A percentile compares a stretch with the other conserved stretches of the same genome.
Conservation (phyloP, 805 yeast species). For the Metschnikowia picachoensis region DNA sequence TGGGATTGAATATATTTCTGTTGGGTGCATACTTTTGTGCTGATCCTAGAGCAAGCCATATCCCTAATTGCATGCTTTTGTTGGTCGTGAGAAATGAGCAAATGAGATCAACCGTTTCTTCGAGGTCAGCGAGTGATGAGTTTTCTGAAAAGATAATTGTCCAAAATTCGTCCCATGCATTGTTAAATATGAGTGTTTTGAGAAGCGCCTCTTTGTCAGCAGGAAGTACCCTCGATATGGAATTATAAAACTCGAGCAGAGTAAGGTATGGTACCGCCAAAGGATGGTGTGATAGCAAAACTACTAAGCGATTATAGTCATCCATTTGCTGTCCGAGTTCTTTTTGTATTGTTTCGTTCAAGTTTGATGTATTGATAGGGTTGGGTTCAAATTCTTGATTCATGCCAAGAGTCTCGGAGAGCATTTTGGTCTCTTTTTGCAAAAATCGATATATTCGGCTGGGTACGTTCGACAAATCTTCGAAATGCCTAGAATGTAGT, state of each 20-base stretch:
- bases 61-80: slow-evolving; percentile 24
- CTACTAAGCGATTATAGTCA: slow-evolving; percentile 25
- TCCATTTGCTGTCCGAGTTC: slow-evolving; percentile 27
- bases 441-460: slow-evolving; percentile 4
- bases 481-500: too few relatives aligned
- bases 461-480: too few relatives aligned
- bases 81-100: slow-evolving; percentile 17
- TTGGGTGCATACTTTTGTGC: slow-evolving; percentile 14
- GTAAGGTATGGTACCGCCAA: slow-evolving; percentile 28
- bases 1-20: slow-evolving; percentile 14
- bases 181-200: slow-evolving; percentile 30
- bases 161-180: slow-evolving; percentile 31
- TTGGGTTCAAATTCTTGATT: not conserved
- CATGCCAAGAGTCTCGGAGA: slow-evolving; percentile 9
- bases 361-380: not conserved
- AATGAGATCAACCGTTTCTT: slow-evolving; percentile 32
- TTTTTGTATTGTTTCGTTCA: slow-evolving; percentile 4
- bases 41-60: slow-evolving; percentile 24
- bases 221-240: slow-evolving; percentile 16
- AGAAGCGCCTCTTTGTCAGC: slow-evolving; percentile 21
- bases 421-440: slow-evolving; percentile 9
- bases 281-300: slow-evolving; percentile 32
- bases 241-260: slow-evolving; percentile 16
- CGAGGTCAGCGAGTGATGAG: slow-evolving; percentile 33
- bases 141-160: slow-evolving; percentile 22